phyloP scores from a whole-genome alignment of 1,284 basidiomycete genomes.

The Rhodotorula sp. region DNA sequence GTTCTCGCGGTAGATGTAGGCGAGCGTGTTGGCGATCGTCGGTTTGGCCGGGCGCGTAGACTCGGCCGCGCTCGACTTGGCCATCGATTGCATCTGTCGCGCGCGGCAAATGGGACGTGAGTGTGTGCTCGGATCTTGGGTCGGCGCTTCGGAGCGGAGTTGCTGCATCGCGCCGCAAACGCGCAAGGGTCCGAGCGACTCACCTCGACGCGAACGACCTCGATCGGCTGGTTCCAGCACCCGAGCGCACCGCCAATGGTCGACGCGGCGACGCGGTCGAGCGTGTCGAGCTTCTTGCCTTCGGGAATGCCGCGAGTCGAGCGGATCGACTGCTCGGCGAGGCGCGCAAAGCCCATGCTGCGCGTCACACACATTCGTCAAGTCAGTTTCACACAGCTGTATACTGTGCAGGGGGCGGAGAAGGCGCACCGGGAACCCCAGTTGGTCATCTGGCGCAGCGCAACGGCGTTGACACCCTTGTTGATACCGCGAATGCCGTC shows the following conservation, averaged over 20 bases:
- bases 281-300: slow-evolving; percentile 69
- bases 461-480: slow-evolving; percentile 99
- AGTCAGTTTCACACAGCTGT: background rate
- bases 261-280: slow-evolving; percentile 89
- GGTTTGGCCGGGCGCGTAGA: slow-evolving; percentile 77
- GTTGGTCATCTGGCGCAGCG: slow-evolving; percentile 74
- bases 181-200: slow-evolving; percentile 21
- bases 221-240: slow-evolving; percentile 98
- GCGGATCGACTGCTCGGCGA: slow-evolving; percentile 82
- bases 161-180: background rate
- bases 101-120: background rate
- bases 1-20: slow-evolving; percentile 93
- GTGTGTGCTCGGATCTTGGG: background rate
- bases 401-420: background rate
- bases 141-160: background rate
- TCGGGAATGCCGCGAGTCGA: slow-evolving; percentile 71
- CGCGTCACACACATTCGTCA: background rate
- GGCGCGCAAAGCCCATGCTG: slow-evolving; percentile 94
- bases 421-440: slow-evolving; percentile 87
- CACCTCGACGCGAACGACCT: slow-evolving; percentile 90
- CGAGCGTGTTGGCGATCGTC: slow-evolving; percentile 83
- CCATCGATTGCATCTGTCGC: slow-evolving; percentile 92
- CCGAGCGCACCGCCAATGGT: slow-evolving; percentile 91
- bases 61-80: slow-evolving; percentile 65
- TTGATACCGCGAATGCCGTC: slow-evolving; percentile 97